Conservation (phyloP, 2,329 filamentous ascomycete species). For the Cadophora sp. region DNA sequence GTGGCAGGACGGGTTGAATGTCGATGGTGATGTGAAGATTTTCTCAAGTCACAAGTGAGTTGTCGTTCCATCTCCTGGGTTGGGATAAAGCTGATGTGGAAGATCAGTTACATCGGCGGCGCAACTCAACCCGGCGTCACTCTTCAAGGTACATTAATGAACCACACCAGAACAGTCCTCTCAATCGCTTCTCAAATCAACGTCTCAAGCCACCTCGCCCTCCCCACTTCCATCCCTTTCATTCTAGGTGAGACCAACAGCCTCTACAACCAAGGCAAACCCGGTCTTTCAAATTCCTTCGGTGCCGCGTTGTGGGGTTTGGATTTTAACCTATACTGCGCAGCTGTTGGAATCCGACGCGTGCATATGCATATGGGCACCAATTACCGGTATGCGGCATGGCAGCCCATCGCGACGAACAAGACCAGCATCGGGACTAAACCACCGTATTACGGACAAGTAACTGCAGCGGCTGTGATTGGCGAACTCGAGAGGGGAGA, state of each 20-base stretch:
- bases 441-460: constrained; percentile 68
- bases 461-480: constrained; percentile 63
- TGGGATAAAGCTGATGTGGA: constrained; percentile 11
- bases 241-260: constrained; percentile 59
- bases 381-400: constrained; percentile 65
- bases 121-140: constrained; percentile 66
- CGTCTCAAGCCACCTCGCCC: constrained; percentile 44
- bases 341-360: constrained; percentile 60
- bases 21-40: constrained; percentile 55
- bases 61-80: neutral
- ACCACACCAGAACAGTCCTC: constrained; percentile 60
- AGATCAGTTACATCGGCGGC: constrained; percentile 65
- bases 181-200: constrained; percentile 53
- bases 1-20: constrained; percentile 61
- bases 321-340: constrained; percentile 66
- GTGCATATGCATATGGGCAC: constrained; percentile 71
- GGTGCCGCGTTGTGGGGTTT: constrained; percentile 70
- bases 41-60: constrained; percentile 67
- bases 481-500: constrained; percentile 48
- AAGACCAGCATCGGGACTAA: constrained; percentile 62
- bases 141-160: constrained; percentile 67
- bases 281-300: constrained; percentile 68
- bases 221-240: constrained; percentile 40
- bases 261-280: constrained; percentile 66
- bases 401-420: constrained; percentile 63